Evolutionary conservation across 1,284 basidiomycete genomes (phyloP).

Genomic region (Coriolopsis trogii): DNA sequence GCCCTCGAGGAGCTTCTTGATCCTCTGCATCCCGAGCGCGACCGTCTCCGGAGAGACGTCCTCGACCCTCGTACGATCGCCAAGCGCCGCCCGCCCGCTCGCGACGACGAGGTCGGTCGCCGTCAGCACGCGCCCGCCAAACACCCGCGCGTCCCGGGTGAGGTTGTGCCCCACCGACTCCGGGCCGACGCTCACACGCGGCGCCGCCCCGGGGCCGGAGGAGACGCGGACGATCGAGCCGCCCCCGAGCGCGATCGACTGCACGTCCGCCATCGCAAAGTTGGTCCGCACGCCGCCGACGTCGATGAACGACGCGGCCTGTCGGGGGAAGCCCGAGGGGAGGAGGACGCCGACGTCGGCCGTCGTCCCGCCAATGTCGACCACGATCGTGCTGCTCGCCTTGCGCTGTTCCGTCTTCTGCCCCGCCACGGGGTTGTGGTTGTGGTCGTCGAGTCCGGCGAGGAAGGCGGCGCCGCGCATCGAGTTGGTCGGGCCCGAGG

Average conservation of each 20-base stretch:
- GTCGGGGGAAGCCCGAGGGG: conserved; percentile 53
- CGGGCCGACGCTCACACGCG: conserved; percentile 50
- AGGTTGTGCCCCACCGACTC: conserved; percentile 60
- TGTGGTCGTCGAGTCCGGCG: conserved; percentile 43
- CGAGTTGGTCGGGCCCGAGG: conserved; percentile 61
- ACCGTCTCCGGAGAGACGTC: conserved; percentile 33
- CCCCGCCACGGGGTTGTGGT: no score
- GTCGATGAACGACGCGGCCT: conserved; percentile 52
- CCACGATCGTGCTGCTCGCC: conserved; percentile 53
- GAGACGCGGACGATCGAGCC: conserved; percentile 49
- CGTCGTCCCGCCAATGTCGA: conserved; percentile 63
- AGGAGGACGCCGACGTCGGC: conserved; percentile 55
- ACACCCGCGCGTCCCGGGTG: conserved; percentile 47
- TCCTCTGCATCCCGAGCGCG: conserved; percentile 40
- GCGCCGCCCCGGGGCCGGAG: conserved; percentile 20
- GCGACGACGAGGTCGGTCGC: conserved; percentile 56
- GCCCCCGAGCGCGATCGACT: conserved; percentile 58
- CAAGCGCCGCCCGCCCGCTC: conserved; percentile 39
- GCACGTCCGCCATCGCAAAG: conserved; percentile 53
- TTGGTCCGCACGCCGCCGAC: conserved; percentile 45
- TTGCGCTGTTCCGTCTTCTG: conserved; percentile 38
- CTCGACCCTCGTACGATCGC: conserved; percentile 37
- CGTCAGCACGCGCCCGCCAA: conserved; percentile 53
- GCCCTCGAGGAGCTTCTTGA: conserved; percentile 53
- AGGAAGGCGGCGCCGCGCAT: conserved; percentile 64